Base-by-base conservation (phyloP, 192 early-diverging fungal genomes). In the Coemansia sp. region DNA sequence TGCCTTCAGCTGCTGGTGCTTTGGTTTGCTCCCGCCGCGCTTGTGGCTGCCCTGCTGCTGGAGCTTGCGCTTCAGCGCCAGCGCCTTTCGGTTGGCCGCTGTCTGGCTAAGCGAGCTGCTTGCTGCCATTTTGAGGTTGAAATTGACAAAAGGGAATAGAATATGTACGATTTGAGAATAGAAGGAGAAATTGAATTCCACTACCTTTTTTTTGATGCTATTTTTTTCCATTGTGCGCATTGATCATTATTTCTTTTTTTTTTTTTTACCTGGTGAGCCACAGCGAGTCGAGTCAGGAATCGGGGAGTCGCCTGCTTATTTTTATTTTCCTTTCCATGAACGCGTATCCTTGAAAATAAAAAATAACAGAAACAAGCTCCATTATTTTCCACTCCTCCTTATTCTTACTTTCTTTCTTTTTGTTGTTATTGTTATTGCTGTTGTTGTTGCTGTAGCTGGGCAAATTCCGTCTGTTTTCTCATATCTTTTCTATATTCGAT, bases 21-120 rank as follows among this genome's bases (percentile, higher is more conserved):
- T 68, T 51, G 17, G 12, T 8, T 16, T 60, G 42, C 7, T 46
- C 43, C 11, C 22, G 25, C 17, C 42, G 49, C 41, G 8, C 61
- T 71, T 13, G 44, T 25, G 32, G 32, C 32, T 2, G 51, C 20
- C 32, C 22, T 41, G 42, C 16, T 32, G 13, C 39, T 67, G 66
- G n/a, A 75, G 72, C 63, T 75, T 75, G 44, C 57, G 63, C 50
- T 75, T 75, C 14, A 75, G 37, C 0, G 72, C 72, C 13, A 17
- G 14, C 3, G 57, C 57, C 39, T 59, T 59, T 41, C 39, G 11
- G 38, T 59, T 59, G 4, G 57, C 7, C 32, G 42, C 42, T 61
- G 22, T 60, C 4, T 32, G 32, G 4, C 32, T 32, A 32, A 14
- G 38, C 41, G 7, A 19, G 7, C n/a, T 44, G 48, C 22, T 51